These are phyloP conservation scores for Xerocomus amazonicus DNA, from an alignment of 1,284 basidiomycete genomes.

Conservation along the genomic window DNA sequence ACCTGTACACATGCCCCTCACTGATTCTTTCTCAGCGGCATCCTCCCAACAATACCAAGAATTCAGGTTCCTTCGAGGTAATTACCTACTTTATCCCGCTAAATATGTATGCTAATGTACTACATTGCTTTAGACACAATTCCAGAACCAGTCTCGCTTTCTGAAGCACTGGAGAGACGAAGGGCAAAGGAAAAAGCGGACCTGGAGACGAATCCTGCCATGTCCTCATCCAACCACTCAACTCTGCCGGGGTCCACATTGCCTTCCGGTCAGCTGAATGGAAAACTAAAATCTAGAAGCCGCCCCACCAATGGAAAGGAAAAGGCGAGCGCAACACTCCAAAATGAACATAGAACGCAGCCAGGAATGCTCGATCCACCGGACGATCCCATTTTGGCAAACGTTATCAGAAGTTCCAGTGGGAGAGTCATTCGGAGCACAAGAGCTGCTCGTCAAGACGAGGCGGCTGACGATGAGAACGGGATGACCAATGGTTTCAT, in stretches of 20 bases:
- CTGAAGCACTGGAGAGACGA: constrained; percentile 54
- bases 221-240: constrained; percentile 35
- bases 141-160: constrained; percentile 56
- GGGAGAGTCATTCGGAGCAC: constrained; percentile 35
- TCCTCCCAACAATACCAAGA: constrained; percentile 59
- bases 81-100: background rate
- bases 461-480: constrained; percentile 20
- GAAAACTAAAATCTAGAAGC: constrained; percentile 40
- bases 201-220: constrained; percentile 56
- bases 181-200: constrained; percentile 55
- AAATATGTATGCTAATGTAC: background rate
- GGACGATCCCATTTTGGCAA: constrained; percentile 19
- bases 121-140: constrained; percentile 53
- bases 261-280: constrained; percentile 24
- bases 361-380: constrained; percentile 17
- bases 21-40: constrained; percentile 39
- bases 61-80: constrained; percentile 68
- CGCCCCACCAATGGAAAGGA: constrained; percentile 41
- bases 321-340: constrained; percentile 30
- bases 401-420: constrained; percentile 32
- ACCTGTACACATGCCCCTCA: constrained; percentile 3
- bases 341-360: constrained; percentile 29
- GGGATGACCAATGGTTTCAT: constrained; percentile 24
- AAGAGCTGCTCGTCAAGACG: constrained; percentile 28
- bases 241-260: constrained; percentile 19